Evolutionary conservation across 305 asterid species (phyloP).

Genomic region (Fraxinus angustifolia): DNA sequence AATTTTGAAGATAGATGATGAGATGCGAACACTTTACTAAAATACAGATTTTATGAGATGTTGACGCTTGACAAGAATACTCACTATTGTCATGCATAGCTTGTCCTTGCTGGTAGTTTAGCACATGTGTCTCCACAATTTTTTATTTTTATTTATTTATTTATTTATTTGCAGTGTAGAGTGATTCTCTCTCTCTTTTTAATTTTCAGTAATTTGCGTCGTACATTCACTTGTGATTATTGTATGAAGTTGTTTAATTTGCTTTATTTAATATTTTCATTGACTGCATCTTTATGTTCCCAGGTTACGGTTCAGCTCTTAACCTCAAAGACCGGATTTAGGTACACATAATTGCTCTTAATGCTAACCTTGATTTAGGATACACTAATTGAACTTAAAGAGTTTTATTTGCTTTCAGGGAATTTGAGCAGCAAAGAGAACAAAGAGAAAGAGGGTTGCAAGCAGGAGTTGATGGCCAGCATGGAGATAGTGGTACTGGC

Average conservation of each 20-base stretch:
- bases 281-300: constrained; percentile 34
- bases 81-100: constrained; percentile 8
- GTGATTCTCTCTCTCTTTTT: background rate
- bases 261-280: constrained; percentile 24
- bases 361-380: constrained; percentile 18
- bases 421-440: constrained; percentile 99
- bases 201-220: background rate
- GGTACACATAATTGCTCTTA: constrained; percentile 47
- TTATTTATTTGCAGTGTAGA: background rate
- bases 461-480: constrained; percentile 47
- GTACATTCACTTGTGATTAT: background rate
- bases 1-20: background rate
- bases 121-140: background rate
- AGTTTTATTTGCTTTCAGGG: constrained; percentile 47
- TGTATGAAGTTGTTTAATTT: constrained; percentile 4
- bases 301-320: constrained; percentile 92
- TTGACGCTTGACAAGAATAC: background rate
- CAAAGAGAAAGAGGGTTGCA: constrained; percentile 79
- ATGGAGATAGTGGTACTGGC: constrained; percentile 42
- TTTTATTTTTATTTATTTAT: background rate
- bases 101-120: background rate
- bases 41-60: constrained; percentile 1
- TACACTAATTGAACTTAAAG: background rate
- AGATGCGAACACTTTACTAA: background rate
- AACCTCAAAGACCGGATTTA: constrained; percentile 97